Percentiles rank a stretch among this genome's conserved stretches.
Conservation (phyloP, 2,329 filamentous ascomycete species). For the Ciborinia camelliae region DNA sequence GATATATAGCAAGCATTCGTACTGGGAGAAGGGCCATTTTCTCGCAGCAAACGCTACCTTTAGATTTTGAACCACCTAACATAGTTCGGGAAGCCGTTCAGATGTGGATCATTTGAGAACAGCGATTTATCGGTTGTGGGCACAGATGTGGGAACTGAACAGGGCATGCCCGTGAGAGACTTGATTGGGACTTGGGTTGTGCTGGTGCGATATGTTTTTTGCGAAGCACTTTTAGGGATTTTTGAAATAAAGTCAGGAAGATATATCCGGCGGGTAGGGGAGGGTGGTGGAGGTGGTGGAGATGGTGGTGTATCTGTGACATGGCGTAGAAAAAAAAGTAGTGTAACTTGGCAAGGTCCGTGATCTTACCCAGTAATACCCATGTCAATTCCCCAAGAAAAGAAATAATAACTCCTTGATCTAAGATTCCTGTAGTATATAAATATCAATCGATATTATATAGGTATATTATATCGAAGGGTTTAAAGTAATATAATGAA, state of each 20-base stretch:
- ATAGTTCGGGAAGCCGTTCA: not conserved
- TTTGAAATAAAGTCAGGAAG: not conserved
- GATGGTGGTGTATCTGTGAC: conserved; percentile 12
- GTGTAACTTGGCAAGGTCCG: conserved; percentile 23
- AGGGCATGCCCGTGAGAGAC: not conserved
- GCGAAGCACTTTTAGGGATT: conserved; percentile 6
- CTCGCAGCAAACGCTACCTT: not conserved
- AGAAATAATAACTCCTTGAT: not conserved
- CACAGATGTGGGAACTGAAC: conserved; percentile 20
- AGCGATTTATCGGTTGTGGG: conserved; percentile 1
- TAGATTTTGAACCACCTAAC: not conserved
- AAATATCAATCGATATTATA: too few species aligned
- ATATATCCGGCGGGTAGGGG: not conserved
- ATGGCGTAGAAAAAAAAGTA: conserved; percentile 16
- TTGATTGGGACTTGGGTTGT: not conserved
- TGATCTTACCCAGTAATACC: not conserved
- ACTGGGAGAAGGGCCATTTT: not conserved
- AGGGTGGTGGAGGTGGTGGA: too few species aligned
- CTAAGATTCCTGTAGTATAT: too few species aligned
- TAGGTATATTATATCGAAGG: too few species aligned
- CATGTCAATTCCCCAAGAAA: not conserved
- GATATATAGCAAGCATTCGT: not conserved
- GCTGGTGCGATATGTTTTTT: conserved; percentile 1
- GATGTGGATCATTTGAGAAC: conserved; percentile 5
- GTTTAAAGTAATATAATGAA: too few species aligned